Percentiles rank a stretch among this genome's conserved stretches.
These are phyloP conservation scores for Neurospora sublineolata DNA, from an alignment of 495 filamentous ascomycete genomes.

Conservation along the genomic window DNA sequence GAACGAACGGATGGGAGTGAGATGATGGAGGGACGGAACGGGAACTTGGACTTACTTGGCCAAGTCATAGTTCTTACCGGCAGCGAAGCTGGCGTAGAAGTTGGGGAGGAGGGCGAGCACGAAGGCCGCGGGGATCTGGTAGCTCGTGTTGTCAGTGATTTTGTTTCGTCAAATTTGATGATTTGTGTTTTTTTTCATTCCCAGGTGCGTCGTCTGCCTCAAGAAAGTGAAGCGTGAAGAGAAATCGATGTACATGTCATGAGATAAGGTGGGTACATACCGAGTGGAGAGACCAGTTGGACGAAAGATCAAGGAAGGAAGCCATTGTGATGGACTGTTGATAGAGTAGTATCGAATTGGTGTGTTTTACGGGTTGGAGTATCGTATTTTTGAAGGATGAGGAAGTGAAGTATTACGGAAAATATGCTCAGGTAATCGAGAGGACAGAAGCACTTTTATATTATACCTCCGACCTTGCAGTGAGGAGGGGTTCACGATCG, in stretches of 20 bases:
- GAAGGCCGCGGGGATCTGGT: slow-evolving; percentile 37
- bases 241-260: not conserved
- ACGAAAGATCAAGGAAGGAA: slow-evolving; percentile 28
- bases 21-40: not conserved
- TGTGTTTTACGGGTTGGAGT: not conserved
- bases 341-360: not conserved
- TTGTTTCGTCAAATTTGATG: not conserved
- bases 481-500: not conserved
- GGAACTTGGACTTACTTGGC: slow-evolving; percentile 13
- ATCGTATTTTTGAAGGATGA: not conserved
- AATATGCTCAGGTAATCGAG: not conserved
- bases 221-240: not conserved
- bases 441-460: not conserved
- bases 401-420: not conserved
- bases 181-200: not conserved
- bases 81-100: slow-evolving; percentile 21
- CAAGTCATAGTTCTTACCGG: slow-evolving; percentile 31
- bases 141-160: not conserved
- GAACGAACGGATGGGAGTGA: not conserved
- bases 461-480: not conserved
- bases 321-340: slow-evolving; percentile 21
- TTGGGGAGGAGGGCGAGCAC: slow-evolving; percentile 27
- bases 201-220: not conserved
- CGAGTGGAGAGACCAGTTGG: slow-evolving; percentile 36
- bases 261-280: slow-evolving; percentile 14